Evolutionary conservation across 371 early-diverging fungal genomes (phyloP).

Genomic region (Chytridium lagenaria): DNA sequence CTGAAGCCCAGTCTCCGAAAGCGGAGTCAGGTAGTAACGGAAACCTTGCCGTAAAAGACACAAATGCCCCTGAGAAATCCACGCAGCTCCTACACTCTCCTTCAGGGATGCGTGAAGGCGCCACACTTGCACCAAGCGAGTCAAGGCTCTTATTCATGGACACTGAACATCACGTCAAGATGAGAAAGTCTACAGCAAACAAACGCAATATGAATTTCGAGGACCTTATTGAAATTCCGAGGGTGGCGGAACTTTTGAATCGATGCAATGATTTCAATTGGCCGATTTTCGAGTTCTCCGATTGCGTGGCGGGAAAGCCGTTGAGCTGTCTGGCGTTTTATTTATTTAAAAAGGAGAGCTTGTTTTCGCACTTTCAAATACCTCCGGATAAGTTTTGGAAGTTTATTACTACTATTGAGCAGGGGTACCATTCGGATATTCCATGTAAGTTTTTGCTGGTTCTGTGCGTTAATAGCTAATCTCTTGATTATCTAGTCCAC

Average conservation of each 20-base stretch:
- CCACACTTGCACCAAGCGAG: not conserved
- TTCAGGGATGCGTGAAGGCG: not conserved
- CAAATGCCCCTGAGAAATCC: not conserved
- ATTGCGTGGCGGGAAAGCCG: conserved; percentile 36
- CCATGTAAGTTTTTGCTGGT: conserved; percentile 47
- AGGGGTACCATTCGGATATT: conserved; percentile 56
- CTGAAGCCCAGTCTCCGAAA: not conserved
- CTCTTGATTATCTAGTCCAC: conserved; percentile 42
- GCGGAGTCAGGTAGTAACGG: not conserved
- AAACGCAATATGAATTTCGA: not conserved
- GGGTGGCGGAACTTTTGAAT: conserved; percentile 21
- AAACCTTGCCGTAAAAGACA: not conserved
- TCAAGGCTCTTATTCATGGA: not conserved
- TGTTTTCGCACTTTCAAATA: conserved; percentile 53
- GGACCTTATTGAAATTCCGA: conserved; percentile 8
- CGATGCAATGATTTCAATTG: conserved; percentile 46
- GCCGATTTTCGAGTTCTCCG: conserved; percentile 50
- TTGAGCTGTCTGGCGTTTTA: conserved; percentile 41
- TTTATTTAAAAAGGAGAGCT: conserved; percentile 46
- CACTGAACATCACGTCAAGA: not conserved
- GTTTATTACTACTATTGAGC: conserved; percentile 50
- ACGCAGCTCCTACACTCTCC: not conserved
- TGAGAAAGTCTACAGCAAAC: not conserved
- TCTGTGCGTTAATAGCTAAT: conserved; percentile 1
- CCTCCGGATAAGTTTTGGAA: conserved; percentile 53